Percentiles rank a stretch among this genome's conserved stretches.
These are phyloP conservation scores for Funneliformis caledonium DNA, from an alignment of 371 early-diverging fungal species.

Conservation along the genomic window DNA sequence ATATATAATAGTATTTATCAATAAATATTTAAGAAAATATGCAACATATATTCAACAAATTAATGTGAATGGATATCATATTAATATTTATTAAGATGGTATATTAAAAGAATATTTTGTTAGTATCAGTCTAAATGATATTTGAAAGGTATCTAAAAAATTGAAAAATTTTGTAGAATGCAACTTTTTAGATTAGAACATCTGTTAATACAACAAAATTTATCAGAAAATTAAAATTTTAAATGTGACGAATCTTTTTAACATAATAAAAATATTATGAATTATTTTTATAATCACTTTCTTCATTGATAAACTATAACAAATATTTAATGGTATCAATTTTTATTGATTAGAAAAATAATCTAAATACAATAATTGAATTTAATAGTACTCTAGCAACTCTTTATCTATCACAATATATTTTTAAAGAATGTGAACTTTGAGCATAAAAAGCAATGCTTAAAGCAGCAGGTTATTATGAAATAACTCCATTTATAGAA, in stretches of 20 bases:
- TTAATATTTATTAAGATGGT: neutral
- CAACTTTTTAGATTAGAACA: constrained; percentile 16
- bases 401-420: neutral
- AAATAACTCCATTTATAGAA: neutral
- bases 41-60: neutral
- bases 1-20: neutral
- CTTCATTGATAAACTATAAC: neutral
- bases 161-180: constrained; percentile 2
- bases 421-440: neutral
- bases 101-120: neutral
- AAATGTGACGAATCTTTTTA: neutral
- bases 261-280: constrained; percentile 7
- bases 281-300: neutral
- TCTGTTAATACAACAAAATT: constrained; percentile 6
- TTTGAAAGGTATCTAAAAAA: neutral
- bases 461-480: neutral
- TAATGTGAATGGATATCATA: neutral
- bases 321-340: too few relatives aligned
- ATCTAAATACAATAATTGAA: neutral
- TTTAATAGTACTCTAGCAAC: neutral
- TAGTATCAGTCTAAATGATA: neutral
- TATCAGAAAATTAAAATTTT: neutral
- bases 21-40: neutral
- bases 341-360: neutral
- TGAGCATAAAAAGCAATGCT: constrained; percentile 4